Percentiles rank a stretch among this genome's conserved stretches.
Conservation (phyloP, 768 basidiomycete species). For the Tulasnella sp. region DNA sequence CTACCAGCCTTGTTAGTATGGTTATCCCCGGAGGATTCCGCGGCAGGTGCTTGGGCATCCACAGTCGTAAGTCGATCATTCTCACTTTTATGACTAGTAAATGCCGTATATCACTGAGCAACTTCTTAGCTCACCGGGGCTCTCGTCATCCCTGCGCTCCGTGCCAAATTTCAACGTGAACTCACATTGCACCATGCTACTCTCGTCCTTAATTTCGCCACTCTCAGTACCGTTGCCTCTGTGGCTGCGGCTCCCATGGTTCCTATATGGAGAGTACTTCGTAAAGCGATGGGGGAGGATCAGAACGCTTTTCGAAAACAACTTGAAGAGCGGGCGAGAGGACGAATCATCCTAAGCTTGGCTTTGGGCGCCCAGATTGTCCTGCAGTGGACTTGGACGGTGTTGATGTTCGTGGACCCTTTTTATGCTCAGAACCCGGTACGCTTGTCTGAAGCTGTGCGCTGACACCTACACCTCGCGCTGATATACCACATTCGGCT, state of each 20-base stretch:
- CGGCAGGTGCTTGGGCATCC: slow-evolving; percentile 34
- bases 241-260: slow-evolving; percentile 34
- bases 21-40: slow-evolving; percentile 34
- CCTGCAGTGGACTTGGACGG: slow-evolving; percentile 33
- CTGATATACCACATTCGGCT: neutral
- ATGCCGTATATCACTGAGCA: neutral
- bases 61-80: slow-evolving; percentile 11
- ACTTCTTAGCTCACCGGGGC: slow-evolving; percentile 29
- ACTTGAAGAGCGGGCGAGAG: neutral
- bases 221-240: slow-evolving; percentile 32
- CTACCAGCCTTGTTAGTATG: slow-evolving; percentile 10
- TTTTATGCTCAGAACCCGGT: slow-evolving; percentile 27
- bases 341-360: slow-evolving; percentile 29
- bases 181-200: slow-evolving; percentile 34
- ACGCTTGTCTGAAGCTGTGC: neutral
- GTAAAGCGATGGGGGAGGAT: neutral
- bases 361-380: slow-evolving; percentile 29
- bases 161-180: slow-evolving; percentile 27
- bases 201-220: slow-evolving; percentile 36
- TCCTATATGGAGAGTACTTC: slow-evolving; percentile 34
- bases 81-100: too few relatives aligned
- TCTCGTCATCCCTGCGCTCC: slow-evolving; percentile 33
- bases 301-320: neutral
- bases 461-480: neutral
- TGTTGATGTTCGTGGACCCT: slow-evolving; percentile 30